Evolutionary conservation across 1,139 yeast genomes (phyloP), one percentile per base, ranked within the genome.

Genomic region (Zygosaccharomyces sapae): DNA sequence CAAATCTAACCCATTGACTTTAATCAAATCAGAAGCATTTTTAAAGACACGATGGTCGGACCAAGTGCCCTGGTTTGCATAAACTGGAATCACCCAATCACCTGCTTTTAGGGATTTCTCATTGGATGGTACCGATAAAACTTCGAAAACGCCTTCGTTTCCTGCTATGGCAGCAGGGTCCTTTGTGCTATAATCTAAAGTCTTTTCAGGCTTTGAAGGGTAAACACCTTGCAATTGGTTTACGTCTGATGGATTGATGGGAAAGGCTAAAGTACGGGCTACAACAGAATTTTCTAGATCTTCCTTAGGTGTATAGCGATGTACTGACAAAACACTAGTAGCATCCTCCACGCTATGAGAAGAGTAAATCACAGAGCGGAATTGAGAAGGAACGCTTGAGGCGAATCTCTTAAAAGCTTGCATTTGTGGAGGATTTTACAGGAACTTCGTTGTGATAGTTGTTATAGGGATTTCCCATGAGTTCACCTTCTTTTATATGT

Each of bases 221-320:
- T 90, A 90, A 0, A 86, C 94, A n/a, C 97, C 97, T 63, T 86
- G 89, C 54, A 90, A 73, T 68, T 89, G 97, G 61, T 86, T 86
- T 64, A 88, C 76, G 62, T 90, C 97, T 0, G 96, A 85, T 0
- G 97, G 97, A 62, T 90, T 90, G 55, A 94, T 77, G 2, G 99
- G 97, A 45, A 94, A 81, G 0, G 95, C 97, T 50, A 92, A 70
- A 1, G 72, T 57, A 38, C 70, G 66, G 47, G 71, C 53, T 13
- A 71, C 61, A 18, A 71, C 56, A 3, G 63, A 56, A 22, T 53
- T 47, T 10, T 52, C 45, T 10, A 56, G 27, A 20, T 55, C 54
- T 43, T 52, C 56, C 40, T 60, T 56, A 2, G 67, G 66, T 2
- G 50, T 46, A 45, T 64, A 63, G 9, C 49, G 52, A 27, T 62